Evolutionary conservation across 2,329 filamentous ascomycete genomes (phyloP).

Genomic region (Lasiodiplodia hormozganensis): DNA sequence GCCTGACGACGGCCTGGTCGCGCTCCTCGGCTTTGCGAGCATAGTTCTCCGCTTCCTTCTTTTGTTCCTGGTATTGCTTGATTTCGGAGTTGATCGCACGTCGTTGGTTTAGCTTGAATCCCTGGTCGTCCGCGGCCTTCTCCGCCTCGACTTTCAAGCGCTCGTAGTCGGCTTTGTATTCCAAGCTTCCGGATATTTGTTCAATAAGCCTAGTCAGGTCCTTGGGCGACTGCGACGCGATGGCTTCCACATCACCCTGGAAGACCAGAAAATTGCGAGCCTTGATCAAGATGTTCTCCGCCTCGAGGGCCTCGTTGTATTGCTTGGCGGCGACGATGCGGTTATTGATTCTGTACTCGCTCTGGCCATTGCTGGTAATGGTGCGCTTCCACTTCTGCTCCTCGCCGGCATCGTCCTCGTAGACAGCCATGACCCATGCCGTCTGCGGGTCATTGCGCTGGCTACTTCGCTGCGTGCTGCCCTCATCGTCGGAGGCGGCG

Average conservation of each 20-base stretch:
- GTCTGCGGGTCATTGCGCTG: conserved; percentile 82
- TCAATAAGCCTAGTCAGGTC: conserved; percentile 94
- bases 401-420: conserved; percentile 94
- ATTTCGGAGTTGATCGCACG: conserved; percentile 97
- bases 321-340: conserved; percentile 84
- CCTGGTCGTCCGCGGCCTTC: conserved; percentile 85
- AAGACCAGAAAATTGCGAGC: conserved; percentile 98
- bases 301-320: conserved; percentile 91
- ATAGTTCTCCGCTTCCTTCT: conserved; percentile 92
- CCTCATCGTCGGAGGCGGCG: conserved; percentile 38
- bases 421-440: conserved; percentile 99
- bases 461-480: conserved; percentile 66
- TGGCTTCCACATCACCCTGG: conserved; percentile 96
- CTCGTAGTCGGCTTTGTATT: conserved; percentile 95
- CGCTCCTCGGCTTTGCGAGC: conserved; percentile 89
- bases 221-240: conserved; percentile 92
- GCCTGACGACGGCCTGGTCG: conserved; percentile 88
- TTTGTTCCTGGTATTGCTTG: conserved; percentile 96
- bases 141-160: conserved; percentile 85
- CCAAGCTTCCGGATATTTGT: conserved; percentile 94
- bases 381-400: conserved; percentile 95
- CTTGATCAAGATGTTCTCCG: conserved; percentile 97
- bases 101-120: conserved; percentile 84
- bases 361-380: conserved; percentile 86
- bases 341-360: conserved; percentile 97